Evolutionary conservation across 2,329 filamentous ascomycete genomes (phyloP), one percentile per base, ranked within the genome.

Genomic region (Ascosphaera acerosa): DNA sequence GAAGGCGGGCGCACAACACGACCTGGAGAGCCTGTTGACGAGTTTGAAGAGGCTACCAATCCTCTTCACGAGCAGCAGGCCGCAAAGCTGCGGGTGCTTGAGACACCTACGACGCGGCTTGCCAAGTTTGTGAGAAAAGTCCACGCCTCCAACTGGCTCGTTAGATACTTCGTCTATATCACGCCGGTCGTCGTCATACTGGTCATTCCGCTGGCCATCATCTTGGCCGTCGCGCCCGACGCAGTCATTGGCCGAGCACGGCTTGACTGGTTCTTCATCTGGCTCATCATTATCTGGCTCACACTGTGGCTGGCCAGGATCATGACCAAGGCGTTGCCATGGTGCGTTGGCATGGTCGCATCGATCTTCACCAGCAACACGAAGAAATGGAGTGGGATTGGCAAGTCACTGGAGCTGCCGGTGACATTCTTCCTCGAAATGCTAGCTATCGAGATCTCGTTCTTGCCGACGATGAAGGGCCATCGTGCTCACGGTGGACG

Each of bases 361-460:
- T 77, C 71, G 42, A 57, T 84, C 4, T 71, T 80, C 44, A 87
- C 82, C 10, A 87, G 81, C 47, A 84, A 77, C 41, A 64, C 70
- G 44, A 90, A 87, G 55, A 92, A 92, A 48, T 92, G 82, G 82
- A 72, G 70, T 43, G 82, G 90, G 42, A 69, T 92, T 47, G 81
- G 78, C 14, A 72, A 71, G 35, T 70, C 81, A 41, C 62, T 94
- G 29, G 84, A 94, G 48, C 54, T 94, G 0, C 78, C 80, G 9
- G 71, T 72, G 0, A 81, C 81, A 0, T 52, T 91, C 3, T 92
- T 92, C 51, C 71, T 92, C 40, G 94, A 84, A 84, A 74, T 77
- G 64, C 59, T 94, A 9, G 76, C 76, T 10, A 67, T 90, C 10
- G 67, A 91, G 39, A 62, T 89, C 25, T 90, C 80, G 0, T 91